phyloP scores from a whole-genome alignment of 495 filamentous ascomycete species.

The Astrothelium subdiscretum region DNA sequence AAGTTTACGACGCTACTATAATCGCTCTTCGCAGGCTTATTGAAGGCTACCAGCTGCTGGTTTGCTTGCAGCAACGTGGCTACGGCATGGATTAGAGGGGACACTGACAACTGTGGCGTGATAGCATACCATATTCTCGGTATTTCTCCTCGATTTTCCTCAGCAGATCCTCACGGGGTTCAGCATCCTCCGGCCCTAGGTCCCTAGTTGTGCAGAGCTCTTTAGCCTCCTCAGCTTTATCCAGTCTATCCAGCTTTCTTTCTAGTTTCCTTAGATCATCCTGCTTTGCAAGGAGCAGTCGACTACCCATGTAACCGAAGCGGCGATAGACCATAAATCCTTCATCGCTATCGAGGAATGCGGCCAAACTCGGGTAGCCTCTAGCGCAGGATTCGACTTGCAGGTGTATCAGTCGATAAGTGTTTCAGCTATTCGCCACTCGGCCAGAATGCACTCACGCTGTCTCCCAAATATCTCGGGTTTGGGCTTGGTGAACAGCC shows the following conservation, averaged over 20 bases:
- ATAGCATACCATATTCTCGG: not conserved
- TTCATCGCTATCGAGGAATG: slow-evolving; percentile 27
- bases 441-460: not conserved
- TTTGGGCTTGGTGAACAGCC: too few relatives aligned
- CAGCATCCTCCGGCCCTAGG: not conserved
- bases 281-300: slow-evolving; percentile 23
- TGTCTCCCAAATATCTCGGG: too few relatives aligned
- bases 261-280: slow-evolving; percentile 20
- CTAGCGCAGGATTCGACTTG: not conserved
- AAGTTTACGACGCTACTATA: slow-evolving; percentile 16
- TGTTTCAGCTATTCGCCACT: too few relatives aligned
- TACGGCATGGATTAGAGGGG: not conserved
- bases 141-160: not conserved
- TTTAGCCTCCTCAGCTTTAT: slow-evolving; percentile 6
- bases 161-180: not conserved
- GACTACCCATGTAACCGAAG: slow-evolving; percentile 23
- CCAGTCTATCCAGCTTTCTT: slow-evolving; percentile 13
- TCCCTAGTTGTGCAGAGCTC: not conserved
- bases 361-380: slow-evolving; percentile 21
- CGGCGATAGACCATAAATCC: slow-evolving; percentile 23
- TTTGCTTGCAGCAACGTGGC: slow-evolving; percentile 12
- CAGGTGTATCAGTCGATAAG: not conserved
- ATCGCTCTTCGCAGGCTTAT: slow-evolving; percentile 11
- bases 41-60: slow-evolving; percentile 16
- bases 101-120: not conserved